phyloP scores from a whole-genome alignment of 305 asterid species.

The Fraxinus albicans region DNA sequence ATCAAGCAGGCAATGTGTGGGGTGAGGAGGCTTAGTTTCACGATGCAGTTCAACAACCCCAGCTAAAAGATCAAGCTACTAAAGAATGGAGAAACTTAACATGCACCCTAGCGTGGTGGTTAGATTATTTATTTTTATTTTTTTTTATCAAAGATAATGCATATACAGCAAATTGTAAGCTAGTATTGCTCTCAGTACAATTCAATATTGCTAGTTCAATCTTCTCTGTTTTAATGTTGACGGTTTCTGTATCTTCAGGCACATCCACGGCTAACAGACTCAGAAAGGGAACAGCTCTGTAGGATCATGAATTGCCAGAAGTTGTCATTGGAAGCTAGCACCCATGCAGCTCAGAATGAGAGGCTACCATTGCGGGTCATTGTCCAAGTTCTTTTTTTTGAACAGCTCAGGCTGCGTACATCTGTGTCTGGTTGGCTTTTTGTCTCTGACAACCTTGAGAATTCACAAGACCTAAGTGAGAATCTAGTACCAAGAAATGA shows the following conservation, averaged over 20 bases:
- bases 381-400: constrained; percentile 57
- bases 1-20: not conserved
- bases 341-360: constrained; percentile 61
- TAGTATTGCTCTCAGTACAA: not conserved
- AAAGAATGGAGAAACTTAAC: not conserved
- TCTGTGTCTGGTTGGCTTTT: constrained; percentile 49
- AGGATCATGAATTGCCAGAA: constrained; percentile 58
- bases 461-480: constrained; percentile 31
- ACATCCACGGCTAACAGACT: constrained; percentile 53
- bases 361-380: constrained; percentile 55
- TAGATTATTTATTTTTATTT: not conserved
- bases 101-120: not conserved
- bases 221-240: not conserved
- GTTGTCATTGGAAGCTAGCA: constrained; percentile 54
- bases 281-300: constrained; percentile 54
- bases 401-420: constrained; percentile 55
- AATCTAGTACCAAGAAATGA: constrained; percentile 8
- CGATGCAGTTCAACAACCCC: not conserved
- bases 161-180: not conserved
- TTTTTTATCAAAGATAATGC: not conserved
- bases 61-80: not conserved
- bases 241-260: constrained; percentile 28
- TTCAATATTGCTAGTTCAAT: not conserved
- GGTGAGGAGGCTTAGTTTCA: not conserved
- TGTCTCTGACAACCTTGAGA: constrained; percentile 40